A percentile compares a stretch with the other conserved stretches of the same genome.
Conservation (phyloP, 495 filamentous ascomycete genomes). For the Aspergillus indologenus region DNA sequence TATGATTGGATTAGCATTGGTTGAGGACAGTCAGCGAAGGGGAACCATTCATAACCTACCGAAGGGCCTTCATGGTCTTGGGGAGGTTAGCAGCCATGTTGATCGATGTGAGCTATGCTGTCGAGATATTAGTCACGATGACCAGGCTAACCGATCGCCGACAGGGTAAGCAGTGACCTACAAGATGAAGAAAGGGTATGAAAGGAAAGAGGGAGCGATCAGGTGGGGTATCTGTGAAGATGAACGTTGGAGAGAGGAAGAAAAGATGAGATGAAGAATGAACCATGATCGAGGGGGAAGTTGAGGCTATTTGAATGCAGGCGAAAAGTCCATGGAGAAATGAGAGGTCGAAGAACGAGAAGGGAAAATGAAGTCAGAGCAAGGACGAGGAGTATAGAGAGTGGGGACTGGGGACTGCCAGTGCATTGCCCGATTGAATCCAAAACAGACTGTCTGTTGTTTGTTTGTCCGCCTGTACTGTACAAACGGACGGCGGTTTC, state of each 20-base stretch:
- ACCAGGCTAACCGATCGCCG: neutral
- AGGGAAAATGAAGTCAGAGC: neutral
- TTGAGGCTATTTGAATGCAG: constrained; percentile 10
- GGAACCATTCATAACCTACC: constrained; percentile 33
- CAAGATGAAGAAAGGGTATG: constrained; percentile 3
- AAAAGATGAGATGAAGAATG: constrained; percentile 11
- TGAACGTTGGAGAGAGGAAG: neutral
- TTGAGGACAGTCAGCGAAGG: neutral
- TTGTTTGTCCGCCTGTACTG: neutral
- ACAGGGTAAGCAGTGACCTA: constrained; percentile 7
- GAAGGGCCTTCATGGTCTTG: constrained; percentile 59
- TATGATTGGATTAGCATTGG: constrained; percentile 23
- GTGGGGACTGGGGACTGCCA: neutral
- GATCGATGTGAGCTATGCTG: constrained; percentile 9
- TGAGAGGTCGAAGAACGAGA: neutral
- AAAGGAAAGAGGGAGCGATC: neutral
- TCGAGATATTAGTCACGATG: neutral
- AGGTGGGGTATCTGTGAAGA: neutral
- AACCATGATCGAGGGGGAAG: neutral
- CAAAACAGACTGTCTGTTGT: neutral
- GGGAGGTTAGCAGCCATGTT: constrained; percentile 39
- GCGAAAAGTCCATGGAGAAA: neutral
- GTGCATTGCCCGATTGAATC: neutral
- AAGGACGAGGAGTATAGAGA: neutral
- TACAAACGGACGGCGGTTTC: too few species aligned